Evolutionary conservation across 1,284 basidiomycete genomes (phyloP).

Genomic region (Leccinum colubrinum): DNA sequence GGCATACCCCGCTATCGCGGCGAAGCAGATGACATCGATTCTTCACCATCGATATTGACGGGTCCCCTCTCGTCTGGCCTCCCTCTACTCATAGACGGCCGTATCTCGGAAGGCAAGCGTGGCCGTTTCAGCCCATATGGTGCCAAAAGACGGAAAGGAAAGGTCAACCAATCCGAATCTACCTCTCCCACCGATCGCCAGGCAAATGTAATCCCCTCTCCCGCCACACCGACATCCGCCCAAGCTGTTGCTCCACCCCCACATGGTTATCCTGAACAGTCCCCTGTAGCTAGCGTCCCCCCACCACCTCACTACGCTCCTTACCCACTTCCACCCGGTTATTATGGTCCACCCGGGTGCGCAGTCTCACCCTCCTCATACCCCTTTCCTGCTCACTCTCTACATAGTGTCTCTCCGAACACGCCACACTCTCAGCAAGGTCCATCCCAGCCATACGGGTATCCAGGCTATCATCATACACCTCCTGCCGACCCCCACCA

Average conservation of each 20-base stretch:
- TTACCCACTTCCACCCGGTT: slow-evolving; percentile 24
- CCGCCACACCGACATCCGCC: slow-evolving; percentile 30
- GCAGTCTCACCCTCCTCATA: not conserved
- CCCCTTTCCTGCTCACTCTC: slow-evolving; percentile 10
- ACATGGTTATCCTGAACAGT: slow-evolving; percentile 25
- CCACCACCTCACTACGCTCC: slow-evolving; percentile 28
- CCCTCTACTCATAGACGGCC: slow-evolving; percentile 52
- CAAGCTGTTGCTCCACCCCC: slow-evolving; percentile 25
- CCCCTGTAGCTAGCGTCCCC: slow-evolving; percentile 20
- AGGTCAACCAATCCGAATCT: slow-evolving; percentile 26
- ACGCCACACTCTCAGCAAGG: slow-evolving; percentile 24
- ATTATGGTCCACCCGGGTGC: slow-evolving; percentile 29
- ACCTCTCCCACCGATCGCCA: slow-evolving; percentile 31
- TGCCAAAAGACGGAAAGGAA: slow-evolving; percentile 37
- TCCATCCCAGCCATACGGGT: slow-evolving; percentile 26
- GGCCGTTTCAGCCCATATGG: slow-evolving; percentile 57
- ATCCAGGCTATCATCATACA: slow-evolving; percentile 24
- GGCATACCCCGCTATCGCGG: slow-evolving; percentile 80
- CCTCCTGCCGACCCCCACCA: slow-evolving; percentile 27
- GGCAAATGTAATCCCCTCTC: slow-evolving; percentile 25
- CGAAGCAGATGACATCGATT: slow-evolving; percentile 66
- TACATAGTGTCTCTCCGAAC: slow-evolving; percentile 20
- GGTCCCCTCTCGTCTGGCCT: slow-evolving; percentile 50
- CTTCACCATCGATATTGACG: slow-evolving; percentile 45
- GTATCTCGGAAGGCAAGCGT: slow-evolving; percentile 41